Evolutionary conservation across 192 early-diverging fungal species (phyloP).

Genomic region (Coemansia sp.): DNA sequence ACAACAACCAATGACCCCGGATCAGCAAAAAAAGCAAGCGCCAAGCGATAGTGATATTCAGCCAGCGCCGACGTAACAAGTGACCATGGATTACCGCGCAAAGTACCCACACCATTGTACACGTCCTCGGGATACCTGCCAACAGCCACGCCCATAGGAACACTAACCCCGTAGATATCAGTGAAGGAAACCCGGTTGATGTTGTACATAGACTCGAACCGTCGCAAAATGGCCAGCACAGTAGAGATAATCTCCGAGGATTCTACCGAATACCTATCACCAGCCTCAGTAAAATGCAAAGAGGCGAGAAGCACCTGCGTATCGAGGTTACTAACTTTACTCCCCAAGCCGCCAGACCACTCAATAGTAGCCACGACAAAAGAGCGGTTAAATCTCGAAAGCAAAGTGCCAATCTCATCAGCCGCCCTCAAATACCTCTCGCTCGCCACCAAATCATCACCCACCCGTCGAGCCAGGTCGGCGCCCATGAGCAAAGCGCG

Average conservation of each 20-base stretch:
- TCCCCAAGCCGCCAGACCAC: slow-evolving; percentile 36
- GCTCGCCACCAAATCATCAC: slow-evolving; percentile 4
- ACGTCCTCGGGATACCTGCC: slow-evolving; percentile 77
- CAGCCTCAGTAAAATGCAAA: slow-evolving; percentile 32
- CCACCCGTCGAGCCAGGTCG: slow-evolving; percentile 33
- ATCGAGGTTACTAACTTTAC: slow-evolving; percentile 60
- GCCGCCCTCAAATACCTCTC: slow-evolving; percentile 40
- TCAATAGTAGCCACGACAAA: slow-evolving; percentile 46
- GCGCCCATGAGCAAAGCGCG: slow-evolving; percentile 60
- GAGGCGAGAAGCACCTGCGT: slow-evolving; percentile 60
- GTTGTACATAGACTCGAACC: slow-evolving; percentile 21
- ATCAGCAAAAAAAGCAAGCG: slow-evolving; percentile 23
- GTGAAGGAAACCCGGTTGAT: slow-evolving; percentile 25
- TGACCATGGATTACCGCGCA: slow-evolving; percentile 78
- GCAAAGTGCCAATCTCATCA: slow-evolving; percentile 14
- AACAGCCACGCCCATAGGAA: slow-evolving; percentile 56
- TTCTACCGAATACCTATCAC: slow-evolving; percentile 19
- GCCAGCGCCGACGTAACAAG: slow-evolving; percentile 61
- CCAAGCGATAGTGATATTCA: slow-evolving; percentile 63
- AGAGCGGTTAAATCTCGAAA: slow-evolving; percentile 45
- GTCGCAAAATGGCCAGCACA: slow-evolving; percentile 11
- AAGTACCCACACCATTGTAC: slow-evolving; percentile 64
- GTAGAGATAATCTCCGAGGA: slow-evolving; percentile 18
- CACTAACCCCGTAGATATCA: slow-evolving; percentile 6
- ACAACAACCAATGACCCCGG: slow-evolving; percentile 37